Evolutionary conservation across 108 stramenopile genomes (phyloP).

Genomic region (Epipyxis sp.): DNA sequence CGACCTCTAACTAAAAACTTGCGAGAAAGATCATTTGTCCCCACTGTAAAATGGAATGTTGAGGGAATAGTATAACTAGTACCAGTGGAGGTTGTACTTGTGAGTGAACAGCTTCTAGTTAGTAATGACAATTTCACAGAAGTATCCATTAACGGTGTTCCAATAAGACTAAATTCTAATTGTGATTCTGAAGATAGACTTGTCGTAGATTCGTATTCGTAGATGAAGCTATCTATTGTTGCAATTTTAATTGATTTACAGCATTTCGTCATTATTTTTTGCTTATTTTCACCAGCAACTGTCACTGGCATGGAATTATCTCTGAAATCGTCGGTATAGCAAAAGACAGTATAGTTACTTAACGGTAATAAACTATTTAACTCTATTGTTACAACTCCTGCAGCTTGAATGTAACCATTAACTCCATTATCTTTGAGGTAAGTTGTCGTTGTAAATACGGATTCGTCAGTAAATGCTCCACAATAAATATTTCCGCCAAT

Average conservation of each 20-base stretch:
- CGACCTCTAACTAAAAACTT: neutral
- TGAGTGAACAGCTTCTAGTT: too few species aligned
- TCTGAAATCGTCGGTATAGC: slow-evolving; percentile 5
- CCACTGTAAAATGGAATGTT: neutral
- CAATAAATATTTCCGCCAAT: neutral
- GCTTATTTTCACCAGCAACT: neutral
- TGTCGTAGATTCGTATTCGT: neutral
- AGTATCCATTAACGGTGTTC: too few species aligned
- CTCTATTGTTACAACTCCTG: too few species aligned
- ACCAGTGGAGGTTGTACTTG: neutral
- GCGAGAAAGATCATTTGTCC: neutral
- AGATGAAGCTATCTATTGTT: neutral
- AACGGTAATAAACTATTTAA: neutral
- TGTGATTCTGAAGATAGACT: neutral
- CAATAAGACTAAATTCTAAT: neutral
- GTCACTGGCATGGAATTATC: neutral
- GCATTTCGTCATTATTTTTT: neutral
- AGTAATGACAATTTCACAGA: too few species aligned
- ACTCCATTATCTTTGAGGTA: too few species aligned
- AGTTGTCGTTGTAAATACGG: neutral
- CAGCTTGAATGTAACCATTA: too few species aligned
- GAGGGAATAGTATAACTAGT: neutral
- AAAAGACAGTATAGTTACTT: slow-evolving; percentile 1
- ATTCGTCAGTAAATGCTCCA: neutral
- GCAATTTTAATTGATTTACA: neutral